Conservation (phyloP, 1,139 yeast genomes). For the Pichia terricola region DNA sequence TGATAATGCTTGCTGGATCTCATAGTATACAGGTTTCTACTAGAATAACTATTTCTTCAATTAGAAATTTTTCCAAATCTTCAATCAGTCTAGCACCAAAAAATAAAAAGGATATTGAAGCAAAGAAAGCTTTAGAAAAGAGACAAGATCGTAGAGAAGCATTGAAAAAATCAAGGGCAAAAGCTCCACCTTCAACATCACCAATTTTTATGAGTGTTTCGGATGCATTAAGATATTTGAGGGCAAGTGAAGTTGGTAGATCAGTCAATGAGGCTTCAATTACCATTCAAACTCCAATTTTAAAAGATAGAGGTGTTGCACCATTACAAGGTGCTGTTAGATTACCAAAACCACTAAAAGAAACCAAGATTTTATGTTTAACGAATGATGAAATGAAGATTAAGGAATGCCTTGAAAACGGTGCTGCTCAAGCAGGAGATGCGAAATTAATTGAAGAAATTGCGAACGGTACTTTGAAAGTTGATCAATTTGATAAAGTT, state of each 20-base stretch:
- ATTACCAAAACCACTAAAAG: conserved; percentile 68
- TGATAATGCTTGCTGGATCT: too few species aligned
- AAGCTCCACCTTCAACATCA: conserved; percentile 38
- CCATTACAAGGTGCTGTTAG: conserved; percentile 66
- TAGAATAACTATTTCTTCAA: background rate
- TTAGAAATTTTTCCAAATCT: conserved; percentile 1
- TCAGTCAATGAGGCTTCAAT: conserved; percentile 61
- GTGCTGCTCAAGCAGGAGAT: conserved; percentile 63
- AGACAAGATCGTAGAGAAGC: conserved; percentile 19
- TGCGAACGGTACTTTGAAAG: conserved; percentile 36
- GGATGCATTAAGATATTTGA: conserved; percentile 62
- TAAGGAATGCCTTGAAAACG: conserved; percentile 45
- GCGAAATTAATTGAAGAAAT: conserved; percentile 58
- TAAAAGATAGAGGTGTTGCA: conserved; percentile 71
- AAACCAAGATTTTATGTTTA: conserved; percentile 58
- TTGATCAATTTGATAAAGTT: conserved; percentile 59
- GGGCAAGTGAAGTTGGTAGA: conserved; percentile 89
- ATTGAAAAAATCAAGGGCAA: conserved; percentile 31
- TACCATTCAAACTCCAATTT: conserved; percentile 54
- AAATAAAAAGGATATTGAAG: conserved; percentile 19
- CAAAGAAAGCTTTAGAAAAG: conserved; percentile 19
- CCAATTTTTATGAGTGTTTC: conserved; percentile 69
- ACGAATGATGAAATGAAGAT: conserved; percentile 47
- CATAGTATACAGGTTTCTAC: too few species aligned
- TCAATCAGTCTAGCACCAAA: conserved; percentile 11